Percentiles rank a stretch among this genome's conserved stretches.
These are phyloP conservation scores for Apocynum venetum DNA, from an alignment of 257 asterid species.

Conservation along the genomic window DNA sequence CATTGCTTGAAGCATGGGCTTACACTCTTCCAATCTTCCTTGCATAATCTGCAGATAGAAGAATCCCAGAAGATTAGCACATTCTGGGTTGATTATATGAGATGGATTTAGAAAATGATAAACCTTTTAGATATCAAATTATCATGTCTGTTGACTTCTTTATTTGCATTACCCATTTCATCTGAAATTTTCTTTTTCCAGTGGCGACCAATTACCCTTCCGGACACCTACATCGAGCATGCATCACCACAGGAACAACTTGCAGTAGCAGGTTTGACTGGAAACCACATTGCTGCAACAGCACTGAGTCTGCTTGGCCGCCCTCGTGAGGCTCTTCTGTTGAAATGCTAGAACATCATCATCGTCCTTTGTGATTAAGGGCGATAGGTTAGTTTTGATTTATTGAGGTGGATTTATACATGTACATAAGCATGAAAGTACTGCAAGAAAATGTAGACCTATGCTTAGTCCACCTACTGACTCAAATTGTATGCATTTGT, in stretches of 20 bases:
- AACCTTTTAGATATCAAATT: neutral
- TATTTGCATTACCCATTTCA: neutral
- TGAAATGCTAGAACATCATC: conserved; percentile 41
- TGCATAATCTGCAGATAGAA: neutral
- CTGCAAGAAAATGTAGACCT: neutral
- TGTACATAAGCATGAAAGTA: neutral
- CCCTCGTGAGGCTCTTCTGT: conserved; percentile 71
- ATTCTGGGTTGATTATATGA: neutral
- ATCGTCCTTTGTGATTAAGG: neutral
- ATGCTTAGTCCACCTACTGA: neutral
- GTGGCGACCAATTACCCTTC: conserved; percentile 92
- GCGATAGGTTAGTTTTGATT: neutral
- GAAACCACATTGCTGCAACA: conserved; percentile 91
- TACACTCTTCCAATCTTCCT: no score
- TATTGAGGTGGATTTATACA: neutral
- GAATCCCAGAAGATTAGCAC: neutral
- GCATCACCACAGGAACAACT: conserved; percentile 66
- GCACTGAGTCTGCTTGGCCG: conserved; percentile 84
- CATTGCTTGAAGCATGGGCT: no score
- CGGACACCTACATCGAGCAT: conserved; percentile 73
- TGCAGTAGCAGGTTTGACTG: conserved; percentile 58
- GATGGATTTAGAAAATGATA: no score
- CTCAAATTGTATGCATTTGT: neutral
- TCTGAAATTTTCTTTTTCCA: conserved; percentile 9
- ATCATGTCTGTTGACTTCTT: neutral